A percentile compares a stretch with the other conserved stretches of the same genome.
Evolutionary conservation across 1,139 yeast genomes (phyloP).

Genomic region (Suhomyces anneliseae): DNA sequence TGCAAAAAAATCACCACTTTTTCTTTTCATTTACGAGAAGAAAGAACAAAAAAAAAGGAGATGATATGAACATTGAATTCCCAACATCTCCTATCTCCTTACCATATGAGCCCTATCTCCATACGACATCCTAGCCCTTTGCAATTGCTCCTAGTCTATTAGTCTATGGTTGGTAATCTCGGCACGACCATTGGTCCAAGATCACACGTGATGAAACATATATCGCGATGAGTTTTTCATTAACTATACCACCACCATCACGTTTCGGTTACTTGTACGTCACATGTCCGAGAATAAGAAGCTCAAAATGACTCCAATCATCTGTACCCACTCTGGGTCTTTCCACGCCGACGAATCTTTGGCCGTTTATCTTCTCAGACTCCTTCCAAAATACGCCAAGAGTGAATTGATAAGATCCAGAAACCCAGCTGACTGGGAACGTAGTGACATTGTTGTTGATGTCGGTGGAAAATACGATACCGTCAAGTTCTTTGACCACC

Average conservation of each 20-base stretch:
- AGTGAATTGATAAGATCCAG: slow-evolving; percentile 80
- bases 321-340: slow-evolving; percentile 92
- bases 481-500: slow-evolving; percentile 88
- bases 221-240: not conserved
- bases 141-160: not conserved
- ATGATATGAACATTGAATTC: too few species aligned
- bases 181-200: not conserved
- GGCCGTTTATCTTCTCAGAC: slow-evolving; percentile 82
- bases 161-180: not conserved
- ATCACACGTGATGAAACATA: not conserved
- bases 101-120: too few species aligned
- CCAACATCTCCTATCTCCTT: too few species aligned
- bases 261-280: not conserved
- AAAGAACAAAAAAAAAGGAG: too few species aligned
- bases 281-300: slow-evolving; percentile 18
- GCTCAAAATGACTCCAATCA: slow-evolving; percentile 36
- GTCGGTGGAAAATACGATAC: slow-evolving; percentile 95
- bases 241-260: not conserved
- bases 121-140: too few species aligned
- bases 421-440: slow-evolving; percentile 78
- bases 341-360: slow-evolving; percentile 98
- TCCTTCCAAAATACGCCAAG: slow-evolving; percentile 66
- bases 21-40: too few species aligned
- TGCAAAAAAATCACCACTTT: too few species aligned
- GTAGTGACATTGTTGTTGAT: slow-evolving; percentile 89